Evolutionary conservation across 176 grass and related monocot species (phyloP).

Genomic region (Guadua angustifolia): DNA sequence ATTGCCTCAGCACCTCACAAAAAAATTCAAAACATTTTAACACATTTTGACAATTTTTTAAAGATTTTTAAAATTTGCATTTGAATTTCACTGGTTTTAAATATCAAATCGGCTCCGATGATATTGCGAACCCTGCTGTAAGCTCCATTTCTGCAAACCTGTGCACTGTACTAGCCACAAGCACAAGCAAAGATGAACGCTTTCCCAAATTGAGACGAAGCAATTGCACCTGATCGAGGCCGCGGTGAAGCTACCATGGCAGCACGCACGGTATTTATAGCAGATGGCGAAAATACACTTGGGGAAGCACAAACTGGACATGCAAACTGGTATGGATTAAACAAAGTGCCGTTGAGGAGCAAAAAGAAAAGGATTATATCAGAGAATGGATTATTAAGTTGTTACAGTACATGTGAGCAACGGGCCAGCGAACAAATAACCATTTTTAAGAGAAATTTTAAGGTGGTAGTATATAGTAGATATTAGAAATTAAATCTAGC

Average conservation of each 20-base stretch:
- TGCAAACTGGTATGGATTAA: neutral
- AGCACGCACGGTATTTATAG: constrained; percentile 13
- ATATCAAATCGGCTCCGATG: no score
- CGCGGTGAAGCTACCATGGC: constrained; percentile 3
- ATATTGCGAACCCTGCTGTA: neutral
- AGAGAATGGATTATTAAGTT: neutral
- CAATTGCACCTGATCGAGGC: neutral
- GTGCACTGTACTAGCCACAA: neutral
- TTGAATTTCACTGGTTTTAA: no score
- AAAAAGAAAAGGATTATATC: no score
- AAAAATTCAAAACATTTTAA: no score
- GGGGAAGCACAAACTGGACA: neutral
- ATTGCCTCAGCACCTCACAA: no score
- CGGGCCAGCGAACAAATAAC: neutral
- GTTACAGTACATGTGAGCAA: neutral
- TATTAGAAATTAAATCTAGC: no score
- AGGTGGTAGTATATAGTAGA: no score
- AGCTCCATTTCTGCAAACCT: constrained; percentile 21
- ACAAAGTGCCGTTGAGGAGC: neutral
- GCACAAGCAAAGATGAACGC: neutral
- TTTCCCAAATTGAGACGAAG: neutral
- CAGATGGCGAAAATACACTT: neutral
- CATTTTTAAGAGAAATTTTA: no score
- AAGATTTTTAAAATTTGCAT: no score
- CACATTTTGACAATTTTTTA: no score